A percentile compares a stretch with the other conserved stretches of the same genome.
Conservation (phyloP, 1,284 basidiomycete genomes). For the Stereum hirsutum region DNA sequence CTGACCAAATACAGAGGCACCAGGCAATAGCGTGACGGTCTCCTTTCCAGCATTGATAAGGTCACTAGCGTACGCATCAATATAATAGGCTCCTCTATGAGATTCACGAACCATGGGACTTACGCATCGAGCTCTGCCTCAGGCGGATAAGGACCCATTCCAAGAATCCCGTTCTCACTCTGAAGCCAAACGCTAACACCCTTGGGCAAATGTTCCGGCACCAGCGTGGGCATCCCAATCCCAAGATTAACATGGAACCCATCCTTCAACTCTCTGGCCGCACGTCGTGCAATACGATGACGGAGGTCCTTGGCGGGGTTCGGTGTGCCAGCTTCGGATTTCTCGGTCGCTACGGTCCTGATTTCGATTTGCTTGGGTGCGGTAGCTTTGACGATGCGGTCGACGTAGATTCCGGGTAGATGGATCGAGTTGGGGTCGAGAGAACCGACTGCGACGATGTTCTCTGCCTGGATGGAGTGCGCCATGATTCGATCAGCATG, state of each 20-base stretch:
- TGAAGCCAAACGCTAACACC: constrained; percentile 88
- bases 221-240: constrained; percentile 91
- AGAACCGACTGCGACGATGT: constrained; percentile 84
- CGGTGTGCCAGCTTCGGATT: constrained; percentile 35
- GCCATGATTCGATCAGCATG: background rate
- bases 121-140: constrained; percentile 83
- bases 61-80: constrained; percentile 40
- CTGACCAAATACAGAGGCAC: constrained; percentile 83
- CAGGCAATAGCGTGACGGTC: constrained; percentile 87
- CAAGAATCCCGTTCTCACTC: constrained; percentile 92
- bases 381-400: constrained; percentile 78
- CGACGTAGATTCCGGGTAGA: constrained; percentile 80
- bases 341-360: constrained; percentile 30
- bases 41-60: constrained; percentile 96
- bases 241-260: constrained; percentile 72
- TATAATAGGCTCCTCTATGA: constrained; percentile 1
- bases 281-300: constrained; percentile 77
- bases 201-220: constrained; percentile 74
- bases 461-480: constrained; percentile 56
- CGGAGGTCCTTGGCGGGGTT: constrained; percentile 37
- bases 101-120: constrained; percentile 22
- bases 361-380: constrained; percentile 78
- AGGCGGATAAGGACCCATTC: constrained; percentile 93
- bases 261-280: constrained; percentile 86
- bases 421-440: constrained; percentile 82